phyloP scores from a whole-genome alignment of 2,329 filamentous ascomycete genomes.

The Sphaerulina musiva region DNA sequence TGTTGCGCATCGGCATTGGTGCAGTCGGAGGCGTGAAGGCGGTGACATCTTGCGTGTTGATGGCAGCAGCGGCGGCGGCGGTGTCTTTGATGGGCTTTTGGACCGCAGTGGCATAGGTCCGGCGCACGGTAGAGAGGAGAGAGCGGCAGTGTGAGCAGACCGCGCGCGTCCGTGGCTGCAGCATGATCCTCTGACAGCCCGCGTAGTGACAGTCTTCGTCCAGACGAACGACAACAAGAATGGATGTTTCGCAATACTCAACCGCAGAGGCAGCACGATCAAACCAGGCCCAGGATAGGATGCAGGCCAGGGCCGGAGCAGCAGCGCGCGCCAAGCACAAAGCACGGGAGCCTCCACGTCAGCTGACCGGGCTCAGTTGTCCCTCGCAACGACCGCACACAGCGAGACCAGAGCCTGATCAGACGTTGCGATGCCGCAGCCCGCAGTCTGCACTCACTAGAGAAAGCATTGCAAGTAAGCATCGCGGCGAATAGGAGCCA shows the following conservation, averaged over 20 bases:
- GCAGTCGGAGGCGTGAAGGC: conserved; percentile 34
- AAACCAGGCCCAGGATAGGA: too few relatives aligned
- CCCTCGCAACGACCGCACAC: not conserved
- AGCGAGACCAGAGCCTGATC: not conserved
- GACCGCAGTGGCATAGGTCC: conserved; percentile 49
- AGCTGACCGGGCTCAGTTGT: not conserved
- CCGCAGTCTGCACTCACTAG: not conserved
- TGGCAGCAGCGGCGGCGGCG: conserved; percentile 19
- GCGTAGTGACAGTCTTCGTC: too few relatives aligned
- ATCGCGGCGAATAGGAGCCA: not conserved
- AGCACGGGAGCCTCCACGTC: conserved; percentile 1
- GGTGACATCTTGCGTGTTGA: conserved; percentile 25
- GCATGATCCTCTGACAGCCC: conserved; percentile 42
- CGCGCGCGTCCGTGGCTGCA: conserved; percentile 58
- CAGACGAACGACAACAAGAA: too few relatives aligned
- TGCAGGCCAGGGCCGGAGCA: not conserved
- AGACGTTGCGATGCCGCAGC: not conserved
- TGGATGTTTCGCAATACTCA: too few relatives aligned
- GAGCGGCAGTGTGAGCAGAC: conserved; percentile 45
- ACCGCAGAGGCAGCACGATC: not conserved
- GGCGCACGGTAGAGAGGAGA: conserved; percentile 42
- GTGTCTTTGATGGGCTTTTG: conserved; percentile 22
- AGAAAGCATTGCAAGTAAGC: not conserved
- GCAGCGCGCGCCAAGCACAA: not conserved
- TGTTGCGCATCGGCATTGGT: conserved; percentile 28